Evolutionary conservation across 1,139 yeast species (phyloP), one percentile per base, ranked within the genome.

Genomic region (Hansenula lynferdii): DNA sequence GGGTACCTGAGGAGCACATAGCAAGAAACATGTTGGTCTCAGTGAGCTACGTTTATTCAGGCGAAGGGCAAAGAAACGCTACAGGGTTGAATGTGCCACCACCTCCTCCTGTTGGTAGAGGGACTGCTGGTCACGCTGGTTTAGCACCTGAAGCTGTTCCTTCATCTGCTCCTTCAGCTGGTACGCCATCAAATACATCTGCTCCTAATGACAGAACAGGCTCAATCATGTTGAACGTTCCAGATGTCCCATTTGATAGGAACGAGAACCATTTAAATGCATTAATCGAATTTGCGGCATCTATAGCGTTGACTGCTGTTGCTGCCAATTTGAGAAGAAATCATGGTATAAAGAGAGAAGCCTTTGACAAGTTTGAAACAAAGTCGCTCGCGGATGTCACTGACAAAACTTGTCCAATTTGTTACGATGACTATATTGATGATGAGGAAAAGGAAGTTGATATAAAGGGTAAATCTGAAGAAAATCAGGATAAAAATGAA

Each of bases 201-300:
- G n/a, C n/a, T n/a, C n/a, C n/a, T n/a, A n/a, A 21, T 18, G 42
- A 33, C 8, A 57, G 78, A 25, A 61, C 77, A 1, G 85, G 85
- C 0, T 71, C 81, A 3, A 59, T 79, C 42, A 66, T 77, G 43
- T 62, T 82, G 53, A 77, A 81, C 23, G 74, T 82, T 31, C 85
- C 87, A 14, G 79, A 80, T 49, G 77, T 77, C 36, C 72, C 80
- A 1, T 38, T 47, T 4, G 54, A 61, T 16, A 56, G 56, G 19
- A 55, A 57, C 10, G 53, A 61, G 20, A 25, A 29, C 10, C 50
- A 46, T 28, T 42, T 62, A 27, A 69, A 72, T 25, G 77, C 77
- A 42, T 69, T 82, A 42, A 75, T 82, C 11, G 65, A 82, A 24
- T 61, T 81, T 41, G 89, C 89, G 1, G 80, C 89, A 0, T 79